Percentiles rank a stretch among this genome's conserved stretches.
phyloP scores from a whole-genome alignment of 257 asterid species.

The Buddleja alternifolia region DNA sequence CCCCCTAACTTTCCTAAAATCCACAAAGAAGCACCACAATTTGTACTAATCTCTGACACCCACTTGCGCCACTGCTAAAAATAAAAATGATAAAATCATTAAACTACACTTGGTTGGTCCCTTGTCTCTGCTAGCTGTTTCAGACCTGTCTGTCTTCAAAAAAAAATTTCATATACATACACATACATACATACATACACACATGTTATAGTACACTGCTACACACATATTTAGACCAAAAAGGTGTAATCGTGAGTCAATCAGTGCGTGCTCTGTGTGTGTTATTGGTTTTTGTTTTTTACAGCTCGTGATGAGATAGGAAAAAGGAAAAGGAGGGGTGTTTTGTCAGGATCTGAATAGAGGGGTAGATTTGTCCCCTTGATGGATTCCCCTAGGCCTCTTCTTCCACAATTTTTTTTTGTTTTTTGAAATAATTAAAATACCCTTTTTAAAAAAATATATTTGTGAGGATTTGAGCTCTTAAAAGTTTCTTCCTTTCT shows the following conservation, averaged over 20 bases:
- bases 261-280: slow-evolving; percentile 31
- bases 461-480: background rate
- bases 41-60: slow-evolving; percentile 35
- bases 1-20: slow-evolving; percentile 11
- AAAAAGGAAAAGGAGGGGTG: slow-evolving; percentile 35
- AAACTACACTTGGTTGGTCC: slow-evolving; percentile 29
- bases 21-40: slow-evolving; percentile 31
- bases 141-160: slow-evolving; percentile 38
- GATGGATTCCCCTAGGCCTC: slow-evolving; percentile 54
- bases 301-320: slow-evolving; percentile 48
- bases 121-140: slow-evolving; percentile 44
- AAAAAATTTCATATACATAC: background rate
- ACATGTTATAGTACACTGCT: slow-evolving; percentile 4
- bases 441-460: slow-evolving; percentile 12
- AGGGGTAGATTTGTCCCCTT: slow-evolving; percentile 29
- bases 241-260: slow-evolving; percentile 27
- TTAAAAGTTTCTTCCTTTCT: background rate
- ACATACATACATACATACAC: background rate
- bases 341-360: slow-evolving; percentile 59
- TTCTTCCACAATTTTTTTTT: slow-evolving; percentile 31
- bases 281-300: slow-evolving; percentile 15
- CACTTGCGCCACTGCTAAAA: slow-evolving; percentile 35
- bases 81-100: background rate
- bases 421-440: slow-evolving; percentile 6
- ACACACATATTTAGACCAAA: background rate